These are phyloP conservation scores for Lyophyllum decastes DNA, from an alignment of 768 basidiomycete genomes.

Conservation along the genomic window DNA sequence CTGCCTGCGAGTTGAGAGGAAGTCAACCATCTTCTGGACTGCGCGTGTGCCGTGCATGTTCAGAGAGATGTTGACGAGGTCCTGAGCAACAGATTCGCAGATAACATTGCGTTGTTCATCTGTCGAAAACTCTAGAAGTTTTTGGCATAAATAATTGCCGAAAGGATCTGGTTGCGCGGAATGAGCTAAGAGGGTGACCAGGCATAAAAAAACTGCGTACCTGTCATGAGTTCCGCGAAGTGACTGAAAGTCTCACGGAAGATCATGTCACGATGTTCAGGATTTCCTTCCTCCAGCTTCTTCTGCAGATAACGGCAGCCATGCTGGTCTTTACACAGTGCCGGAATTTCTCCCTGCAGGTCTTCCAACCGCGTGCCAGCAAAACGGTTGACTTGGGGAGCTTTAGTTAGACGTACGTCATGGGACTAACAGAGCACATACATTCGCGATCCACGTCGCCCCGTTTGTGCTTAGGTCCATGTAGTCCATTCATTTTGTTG, in stretches of 20 bases:
- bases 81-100: conserved; percentile 96
- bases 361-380: conserved; percentile 96
- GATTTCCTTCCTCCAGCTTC: conserved; percentile 94
- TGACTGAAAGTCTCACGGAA: conserved; percentile 98
- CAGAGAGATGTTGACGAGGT: conserved; percentile 95
- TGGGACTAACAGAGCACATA: conserved; percentile 26
- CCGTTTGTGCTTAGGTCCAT: conserved; percentile 93
- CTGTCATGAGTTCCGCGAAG: conserved; percentile 98
- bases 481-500: conserved; percentile 85
- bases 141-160: conserved; percentile 99
- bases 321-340: conserved; percentile 97
- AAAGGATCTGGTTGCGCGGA: conserved; percentile 75
- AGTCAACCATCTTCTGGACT: conserved; percentile 99
- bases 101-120: conserved; percentile 97
- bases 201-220: conserved; percentile 36
- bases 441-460: conserved; percentile 91
- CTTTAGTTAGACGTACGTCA: conserved; percentile 5
- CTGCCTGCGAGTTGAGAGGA: conserved; percentile 93
- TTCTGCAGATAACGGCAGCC: conserved; percentile 98
- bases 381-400: conserved; percentile 83
- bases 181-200: conserved; percentile 8
- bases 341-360: conserved; percentile 90
- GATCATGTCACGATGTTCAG: conserved; percentile 98
- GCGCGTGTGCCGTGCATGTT: conserved; percentile 99
- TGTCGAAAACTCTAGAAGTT: conserved; percentile 93